Evolutionary conservation across 2,329 filamentous ascomycete species (phyloP).

Genomic region (Pseudogymnoascus sp.): DNA sequence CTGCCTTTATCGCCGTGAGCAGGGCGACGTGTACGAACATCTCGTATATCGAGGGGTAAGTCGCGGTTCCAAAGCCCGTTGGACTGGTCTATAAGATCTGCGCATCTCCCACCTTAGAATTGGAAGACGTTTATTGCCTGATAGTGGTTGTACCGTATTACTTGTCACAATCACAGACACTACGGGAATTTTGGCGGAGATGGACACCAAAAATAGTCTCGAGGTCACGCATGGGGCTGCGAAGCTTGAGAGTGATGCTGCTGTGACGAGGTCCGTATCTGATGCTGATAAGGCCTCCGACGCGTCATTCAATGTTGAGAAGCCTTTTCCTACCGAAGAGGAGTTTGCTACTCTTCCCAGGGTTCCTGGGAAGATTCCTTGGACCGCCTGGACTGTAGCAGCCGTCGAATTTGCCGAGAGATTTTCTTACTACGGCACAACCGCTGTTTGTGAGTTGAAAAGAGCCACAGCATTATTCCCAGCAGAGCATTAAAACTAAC

Average conservation of each 20-base stretch:
- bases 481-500: slow-evolving; percentile 17
- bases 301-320: slow-evolving; percentile 9
- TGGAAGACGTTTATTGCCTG: not conserved
- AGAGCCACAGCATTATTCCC: not conserved
- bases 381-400: slow-evolving; percentile 60
- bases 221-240: slow-evolving; percentile 14
- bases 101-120: not conserved
- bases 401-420: slow-evolving; percentile 67
- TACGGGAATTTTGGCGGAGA: not conserved
- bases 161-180: not conserved
- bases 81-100: not conserved
- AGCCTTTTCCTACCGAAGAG: slow-evolving; percentile 46
- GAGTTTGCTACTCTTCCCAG: slow-evolving; percentile 52
- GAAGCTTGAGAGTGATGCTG: slow-evolving; percentile 12
- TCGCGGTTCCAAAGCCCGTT: not conserved
- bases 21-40: not conserved
- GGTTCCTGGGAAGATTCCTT: slow-evolving; percentile 55
- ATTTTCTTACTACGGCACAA: slow-evolving; percentile 67
- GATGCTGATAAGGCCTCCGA: slow-evolving; percentile 8
- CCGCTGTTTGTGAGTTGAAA: slow-evolving; percentile 49
- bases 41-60: not conserved
- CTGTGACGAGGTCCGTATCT: not conserved
- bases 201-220: slow-evolving; percentile 15
- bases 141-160: not conserved
- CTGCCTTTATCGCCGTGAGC: not conserved